A percentile compares a stretch with the other conserved stretches of the same genome.
Conservation (phyloP, 129 eudicot species). For the Helianthus tuberosus region DNA sequence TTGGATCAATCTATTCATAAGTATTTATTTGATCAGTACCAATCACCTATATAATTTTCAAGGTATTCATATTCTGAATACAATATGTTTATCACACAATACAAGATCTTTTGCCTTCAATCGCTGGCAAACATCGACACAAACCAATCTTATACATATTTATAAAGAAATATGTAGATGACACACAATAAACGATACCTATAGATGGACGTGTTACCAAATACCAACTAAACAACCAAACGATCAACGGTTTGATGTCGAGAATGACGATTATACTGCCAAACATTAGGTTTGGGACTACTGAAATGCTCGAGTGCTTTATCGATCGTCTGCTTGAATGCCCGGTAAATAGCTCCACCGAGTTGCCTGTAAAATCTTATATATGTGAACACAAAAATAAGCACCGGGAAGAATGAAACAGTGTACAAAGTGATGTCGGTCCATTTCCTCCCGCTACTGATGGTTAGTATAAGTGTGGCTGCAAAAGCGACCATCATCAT, state of each 20-base stretch:
- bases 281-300: slow-evolving; percentile 6
- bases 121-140: not conserved
- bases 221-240: not conserved
- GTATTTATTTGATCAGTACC: no score
- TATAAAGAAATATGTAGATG: not conserved
- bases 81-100: not conserved
- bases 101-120: slow-evolving; percentile 11
- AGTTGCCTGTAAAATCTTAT: slow-evolving; percentile 12
- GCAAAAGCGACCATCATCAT: slow-evolving; percentile 50
- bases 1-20: no score
- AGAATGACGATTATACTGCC: slow-evolving; percentile 15
- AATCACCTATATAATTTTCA: no score
- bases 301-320: slow-evolving; percentile 1
- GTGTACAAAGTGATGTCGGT: slow-evolving; percentile 24
- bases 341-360: slow-evolving; percentile 6
- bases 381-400: slow-evolving; percentile 21
- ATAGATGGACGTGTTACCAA: not conserved
- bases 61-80: not conserved
- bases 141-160: not conserved
- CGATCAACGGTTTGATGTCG: slow-evolving; percentile 1
- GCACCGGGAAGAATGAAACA: slow-evolving; percentile 35
- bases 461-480: slow-evolving; percentile 32
- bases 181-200: not conserved
- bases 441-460: slow-evolving; percentile 28
- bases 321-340: not conserved